Base-by-base conservation (phyloP, 306 rosid genomes). In the Carpinus viminea region DNA sequence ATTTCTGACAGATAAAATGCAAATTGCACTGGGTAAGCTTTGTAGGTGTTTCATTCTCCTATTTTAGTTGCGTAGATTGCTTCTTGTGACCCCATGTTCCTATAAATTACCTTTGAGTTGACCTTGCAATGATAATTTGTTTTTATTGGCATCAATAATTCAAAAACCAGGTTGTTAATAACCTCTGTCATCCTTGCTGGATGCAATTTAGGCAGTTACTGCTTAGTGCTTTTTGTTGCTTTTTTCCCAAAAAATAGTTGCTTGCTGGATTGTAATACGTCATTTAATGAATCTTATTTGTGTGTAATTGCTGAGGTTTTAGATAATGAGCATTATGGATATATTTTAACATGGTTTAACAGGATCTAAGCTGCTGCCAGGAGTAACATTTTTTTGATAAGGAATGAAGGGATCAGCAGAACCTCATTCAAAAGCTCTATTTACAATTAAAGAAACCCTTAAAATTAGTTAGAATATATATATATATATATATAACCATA, bases 1-100 rank as follows among this genome's bases (percentile, higher is more conserved):
- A 47, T 92, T 75, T 84, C 76, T 86, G 71, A 83, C 97, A 7
- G 98, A 94, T 86, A 94, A 94, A 83, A 94, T 94, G 98, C 92
- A 88, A 83, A 92, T 94, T 76, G 93, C 98, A 70, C 79, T 94
- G 45, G 96, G 98, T 94, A 88, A 86, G 91, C 55, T 73, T 51
- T 83, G 52, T 31, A 53, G 36, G 74, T 24, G 73, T 74, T 74
- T 80, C 75, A 2, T 0, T 12, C 31, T 74, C 9, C 65, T 26
- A 56, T 76, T 74, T 20, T 28, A 28, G 18, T 53, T 61, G 34
- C 20, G 20, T 7, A 5, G 59, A n/a, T 54, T 62, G 70, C 65
- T 26, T 76, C 74, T 73, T 28, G 24, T 48, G 43, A 57, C 70
- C 53, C 18, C 68, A n/a, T 57, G n/a, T 61, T 36, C 80, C 69